A percentile compares a stretch with the other conserved stretches of the same genome.
phyloP scores from a whole-genome alignment of 306 rosid genomes.

The Astragalus membranaceus region DNA sequence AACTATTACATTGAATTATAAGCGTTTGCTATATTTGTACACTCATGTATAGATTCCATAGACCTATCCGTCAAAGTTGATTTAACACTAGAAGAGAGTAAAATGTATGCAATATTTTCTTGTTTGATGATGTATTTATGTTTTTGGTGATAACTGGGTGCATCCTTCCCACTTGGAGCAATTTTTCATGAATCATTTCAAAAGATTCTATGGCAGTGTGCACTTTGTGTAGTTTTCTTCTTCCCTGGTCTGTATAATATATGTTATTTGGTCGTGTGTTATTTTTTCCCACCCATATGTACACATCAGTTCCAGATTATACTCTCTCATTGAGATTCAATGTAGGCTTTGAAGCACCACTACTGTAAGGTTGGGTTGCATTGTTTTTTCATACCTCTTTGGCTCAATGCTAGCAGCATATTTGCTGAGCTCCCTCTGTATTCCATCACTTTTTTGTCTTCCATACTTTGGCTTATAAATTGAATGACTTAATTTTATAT shows the following conservation, averaged over 20 bases:
- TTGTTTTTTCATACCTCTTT: conserved; percentile 2
- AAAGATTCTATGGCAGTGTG: too few species aligned
- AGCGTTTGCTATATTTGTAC: background rate
- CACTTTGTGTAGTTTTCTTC: too few species aligned
- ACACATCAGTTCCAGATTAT: conserved; percentile 5
- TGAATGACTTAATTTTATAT: conserved; percentile 33
- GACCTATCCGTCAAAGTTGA: background rate
- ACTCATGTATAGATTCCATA: background rate
- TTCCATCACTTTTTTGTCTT: background rate
- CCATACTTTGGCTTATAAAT: conserved; percentile 10
- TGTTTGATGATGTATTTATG: too few species aligned
- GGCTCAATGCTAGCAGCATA: background rate
- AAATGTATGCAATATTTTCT: too few species aligned
- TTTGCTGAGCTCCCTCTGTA: conserved; percentile 1
- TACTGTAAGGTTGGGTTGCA: conserved; percentile 3
- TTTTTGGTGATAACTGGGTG: too few species aligned
- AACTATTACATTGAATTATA: background rate
- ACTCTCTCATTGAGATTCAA: conserved; percentile 5
- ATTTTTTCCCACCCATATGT: background rate
- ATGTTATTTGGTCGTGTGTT: too few species aligned
- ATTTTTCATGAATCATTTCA: too few species aligned
- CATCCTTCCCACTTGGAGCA: too few species aligned
- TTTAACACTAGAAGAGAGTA: conserved; percentile 2
- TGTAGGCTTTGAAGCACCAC: conserved; percentile 12
- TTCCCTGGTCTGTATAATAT: too few species aligned